Percentiles rank a stretch among this genome's conserved stretches.
Evolutionary conservation across 148 eudicot genomes (phyloP).

Genomic region (Euryodendron excelsum): DNA sequence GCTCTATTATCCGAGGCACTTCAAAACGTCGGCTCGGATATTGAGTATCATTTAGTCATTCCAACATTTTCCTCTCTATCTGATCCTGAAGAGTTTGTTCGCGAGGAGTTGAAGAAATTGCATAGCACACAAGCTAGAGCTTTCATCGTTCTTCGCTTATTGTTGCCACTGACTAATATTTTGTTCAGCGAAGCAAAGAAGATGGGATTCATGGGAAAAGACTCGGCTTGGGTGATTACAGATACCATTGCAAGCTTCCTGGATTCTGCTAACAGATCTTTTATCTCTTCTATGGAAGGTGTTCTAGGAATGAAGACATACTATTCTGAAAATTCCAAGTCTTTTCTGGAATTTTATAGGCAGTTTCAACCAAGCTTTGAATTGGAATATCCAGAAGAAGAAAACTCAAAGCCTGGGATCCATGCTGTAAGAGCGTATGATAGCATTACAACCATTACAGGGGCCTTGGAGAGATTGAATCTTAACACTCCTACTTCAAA

Average conservation of each 20-base stretch:
- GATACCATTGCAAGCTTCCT: slow-evolving; percentile 12
- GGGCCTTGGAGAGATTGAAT: neutral
- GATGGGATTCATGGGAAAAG: slow-evolving; percentile 13
- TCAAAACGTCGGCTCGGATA: slow-evolving; percentile 14
- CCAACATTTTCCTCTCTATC: slow-evolving; percentile 8
- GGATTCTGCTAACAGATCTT: slow-evolving; percentile 10
- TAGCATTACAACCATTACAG: neutral
- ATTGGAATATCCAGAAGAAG: neutral
- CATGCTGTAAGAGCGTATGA: neutral
- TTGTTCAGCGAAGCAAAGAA: slow-evolving; percentile 29
- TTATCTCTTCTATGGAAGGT: slow-evolving; percentile 12
- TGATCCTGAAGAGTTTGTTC: neutral
- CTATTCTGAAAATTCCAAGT: neutral
- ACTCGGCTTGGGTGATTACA: slow-evolving; percentile 28
- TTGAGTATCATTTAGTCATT: slow-evolving; percentile 14
- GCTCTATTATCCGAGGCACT: slow-evolving; percentile 18
- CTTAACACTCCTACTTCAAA: neutral
- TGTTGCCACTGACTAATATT: slow-evolving; percentile 8
- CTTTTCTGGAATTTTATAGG: neutral
- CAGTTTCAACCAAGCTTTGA: neutral
- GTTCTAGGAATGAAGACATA: neutral
- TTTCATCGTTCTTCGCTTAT: slow-evolving; percentile 29
- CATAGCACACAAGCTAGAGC: slow-evolving; percentile 11
- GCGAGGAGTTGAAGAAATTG: neutral
- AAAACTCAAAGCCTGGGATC: neutral